phyloP scores from a whole-genome alignment of 1,284 basidiomycete genomes.

The Pulveroboletus sp. region DNA sequence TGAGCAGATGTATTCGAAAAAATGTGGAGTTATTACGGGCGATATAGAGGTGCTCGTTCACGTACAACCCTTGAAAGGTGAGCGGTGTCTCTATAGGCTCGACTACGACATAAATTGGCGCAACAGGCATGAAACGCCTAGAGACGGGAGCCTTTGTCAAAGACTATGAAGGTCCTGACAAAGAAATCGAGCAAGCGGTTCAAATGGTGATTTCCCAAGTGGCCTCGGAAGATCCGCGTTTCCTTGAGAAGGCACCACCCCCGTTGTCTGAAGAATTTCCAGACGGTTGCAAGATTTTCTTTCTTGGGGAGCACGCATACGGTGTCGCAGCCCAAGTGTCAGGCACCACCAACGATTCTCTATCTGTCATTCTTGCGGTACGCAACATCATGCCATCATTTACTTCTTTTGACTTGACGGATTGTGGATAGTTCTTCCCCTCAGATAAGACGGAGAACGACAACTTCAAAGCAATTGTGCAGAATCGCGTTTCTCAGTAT shows the following conservation, averaged over 20 bases:
- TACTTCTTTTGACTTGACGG: slow-evolving; percentile 3
- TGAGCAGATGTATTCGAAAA: slow-evolving; percentile 87
- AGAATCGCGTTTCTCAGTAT: slow-evolving; percentile 51
- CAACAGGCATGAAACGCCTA: slow-evolving; percentile 80
- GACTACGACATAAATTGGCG: background rate
- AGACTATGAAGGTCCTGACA: slow-evolving; percentile 84
- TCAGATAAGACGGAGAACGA: slow-evolving; percentile 77
- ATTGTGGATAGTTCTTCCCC: slow-evolving; percentile 73
- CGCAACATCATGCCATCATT: slow-evolving; percentile 32
- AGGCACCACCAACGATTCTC: slow-evolving; percentile 61
- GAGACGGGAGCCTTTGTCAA: slow-evolving; percentile 92
- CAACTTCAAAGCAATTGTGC: slow-evolving; percentile 72
- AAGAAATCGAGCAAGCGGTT: slow-evolving; percentile 83
- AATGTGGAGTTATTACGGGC: slow-evolving; percentile 85
- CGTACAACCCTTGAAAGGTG: slow-evolving; percentile 85
- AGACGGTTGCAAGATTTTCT: slow-evolving; percentile 88
- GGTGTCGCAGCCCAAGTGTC: slow-evolving; percentile 93
- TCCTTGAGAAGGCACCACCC: slow-evolving; percentile 79
- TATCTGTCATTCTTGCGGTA: slow-evolving; percentile 83
- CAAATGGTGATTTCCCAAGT: slow-evolving; percentile 83
- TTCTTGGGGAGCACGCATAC: slow-evolving; percentile 91
- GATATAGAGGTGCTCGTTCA: slow-evolving; percentile 80
- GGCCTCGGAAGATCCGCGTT: slow-evolving; percentile 86
- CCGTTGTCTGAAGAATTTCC: slow-evolving; percentile 90
- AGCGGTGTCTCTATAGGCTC: slow-evolving; percentile 16